phyloP scores from a whole-genome alignment of 495 filamentous ascomycete species.

The Aspergillus asperescens region DNA sequence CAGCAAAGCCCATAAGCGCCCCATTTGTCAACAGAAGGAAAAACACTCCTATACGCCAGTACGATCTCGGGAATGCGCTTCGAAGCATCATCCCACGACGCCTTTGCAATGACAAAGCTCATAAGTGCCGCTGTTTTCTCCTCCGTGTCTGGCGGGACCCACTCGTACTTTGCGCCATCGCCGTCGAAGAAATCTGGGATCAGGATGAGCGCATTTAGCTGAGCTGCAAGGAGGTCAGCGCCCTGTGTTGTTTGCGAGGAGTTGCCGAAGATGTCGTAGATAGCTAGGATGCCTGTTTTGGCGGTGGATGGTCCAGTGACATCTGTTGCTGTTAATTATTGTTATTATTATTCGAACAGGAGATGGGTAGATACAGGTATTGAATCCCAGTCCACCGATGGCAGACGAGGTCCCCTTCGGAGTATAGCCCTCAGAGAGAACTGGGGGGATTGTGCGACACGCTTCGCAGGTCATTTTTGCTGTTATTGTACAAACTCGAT shows the following conservation, averaged over 20 bases:
- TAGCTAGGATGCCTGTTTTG: slow-evolving; percentile 37
- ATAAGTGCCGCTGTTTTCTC: slow-evolving; percentile 36
- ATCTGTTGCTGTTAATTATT: slow-evolving; percentile 26
- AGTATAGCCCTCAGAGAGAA: slow-evolving; percentile 54
- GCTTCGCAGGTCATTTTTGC: slow-evolving; percentile 46
- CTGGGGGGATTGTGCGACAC: slow-evolving; percentile 69
- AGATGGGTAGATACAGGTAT: slow-evolving; percentile 51
- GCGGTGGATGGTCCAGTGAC: slow-evolving; percentile 36
- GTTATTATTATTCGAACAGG: neutral
- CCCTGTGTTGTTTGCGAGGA: slow-evolving; percentile 49
- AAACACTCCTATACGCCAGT: slow-evolving; percentile 21
- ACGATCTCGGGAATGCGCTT: slow-evolving; percentile 22
- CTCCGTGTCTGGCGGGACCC: slow-evolving; percentile 38
- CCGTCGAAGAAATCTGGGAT: slow-evolving; percentile 48
- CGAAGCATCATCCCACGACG: slow-evolving; percentile 22
- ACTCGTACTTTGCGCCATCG: slow-evolving; percentile 22
- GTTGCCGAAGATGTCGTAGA: slow-evolving; percentile 55
- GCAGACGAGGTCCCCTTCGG: slow-evolving; percentile 61
- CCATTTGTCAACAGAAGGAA: slow-evolving; percentile 34
- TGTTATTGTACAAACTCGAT: neutral
- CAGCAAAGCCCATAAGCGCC: slow-evolving; percentile 46
- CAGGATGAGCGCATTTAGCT: slow-evolving; percentile 35
- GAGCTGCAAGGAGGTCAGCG: slow-evolving; percentile 46
- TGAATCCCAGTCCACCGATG: slow-evolving; percentile 50
- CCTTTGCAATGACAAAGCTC: slow-evolving; percentile 26